Conservation (phyloP, 805 yeast genomes). For the Kodamaea laetipori region DNA sequence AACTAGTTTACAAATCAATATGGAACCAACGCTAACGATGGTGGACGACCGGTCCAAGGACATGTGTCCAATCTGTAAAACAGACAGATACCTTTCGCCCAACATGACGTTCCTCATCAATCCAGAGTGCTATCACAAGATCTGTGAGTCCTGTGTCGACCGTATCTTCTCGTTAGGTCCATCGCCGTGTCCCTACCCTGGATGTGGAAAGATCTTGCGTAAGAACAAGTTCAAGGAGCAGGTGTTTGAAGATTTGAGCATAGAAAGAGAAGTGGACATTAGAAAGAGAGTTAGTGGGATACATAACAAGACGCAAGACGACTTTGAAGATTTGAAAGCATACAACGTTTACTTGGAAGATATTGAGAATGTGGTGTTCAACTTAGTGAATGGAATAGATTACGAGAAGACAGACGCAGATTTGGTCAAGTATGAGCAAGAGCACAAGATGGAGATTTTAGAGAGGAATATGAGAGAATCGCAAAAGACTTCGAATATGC, state of each 20-base stretch:
- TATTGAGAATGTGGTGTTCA: constrained; percentile 78
- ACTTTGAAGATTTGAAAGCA: constrained; percentile 60
- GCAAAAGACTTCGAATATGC: constrained; percentile 61
- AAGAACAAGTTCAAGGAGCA: constrained; percentile 91
- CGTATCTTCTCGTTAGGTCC: constrained; percentile 94
- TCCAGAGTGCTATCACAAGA: constrained; percentile 97
- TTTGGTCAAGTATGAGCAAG: constrained; percentile 66
- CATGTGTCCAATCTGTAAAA: constrained; percentile 97
- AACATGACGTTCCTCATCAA: constrained; percentile 89
- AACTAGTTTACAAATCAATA: too few species aligned
- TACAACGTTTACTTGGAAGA: constrained; percentile 82
- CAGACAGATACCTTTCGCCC: constrained; percentile 91
- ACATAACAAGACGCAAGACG: constrained; percentile 78
- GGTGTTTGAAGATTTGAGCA: constrained; percentile 84
- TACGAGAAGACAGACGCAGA: constrained; percentile 67
- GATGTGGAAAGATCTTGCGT: constrained; percentile 83
- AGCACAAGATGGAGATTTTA: constrained; percentile 72
- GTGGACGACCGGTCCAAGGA: constrained; percentile 60
- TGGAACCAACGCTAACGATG: constrained; percentile 3
- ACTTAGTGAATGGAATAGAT: constrained; percentile 69
- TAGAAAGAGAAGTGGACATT: constrained; percentile 91
- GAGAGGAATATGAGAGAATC: constrained; percentile 74
- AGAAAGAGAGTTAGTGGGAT: constrained; percentile 75
- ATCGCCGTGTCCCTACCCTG: constrained; percentile 93
- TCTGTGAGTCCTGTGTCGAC: constrained; percentile 96